Base-by-base conservation (phyloP, 495 filamentous ascomycete species). In the Parathielavia hyrcaniae region DNA sequence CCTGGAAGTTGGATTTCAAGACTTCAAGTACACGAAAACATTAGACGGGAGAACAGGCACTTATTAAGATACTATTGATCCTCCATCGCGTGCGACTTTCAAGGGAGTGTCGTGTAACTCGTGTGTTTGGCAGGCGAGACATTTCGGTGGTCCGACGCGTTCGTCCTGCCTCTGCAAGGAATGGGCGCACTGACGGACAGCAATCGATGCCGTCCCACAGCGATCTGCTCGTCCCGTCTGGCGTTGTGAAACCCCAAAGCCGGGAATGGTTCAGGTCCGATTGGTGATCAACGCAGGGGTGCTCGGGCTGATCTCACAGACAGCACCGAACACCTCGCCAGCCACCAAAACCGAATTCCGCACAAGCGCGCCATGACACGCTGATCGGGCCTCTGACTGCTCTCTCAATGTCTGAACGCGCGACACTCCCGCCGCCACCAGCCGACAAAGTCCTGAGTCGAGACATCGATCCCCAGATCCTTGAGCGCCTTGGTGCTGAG, bases 391-490 rank as follows among this genome's bases (percentile, higher is more conserved):
- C 34, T 16, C 16, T 26, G n/a, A n/a, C 32, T 19, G 3, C 7
- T 41, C 47, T 12, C 63, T 69, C 46, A 79, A 53, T 75, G 71
- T 47, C 77, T 66, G 48, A 77, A 81, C 17, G 80, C 79, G 50
- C 69, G 72, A 26, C 73, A 69, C 57, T 81, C 72, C 49, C 77
- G 67, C 61, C 74, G 72, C 91, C 91, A 97, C 91, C 91, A 97
- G 23, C 77, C 82, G 32, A 75, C 76, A 64, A 97, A 96, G 58
- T 91, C 80, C 67, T 85, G 78, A 0, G 89, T 90, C 19, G 76
- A 72, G 43, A 92, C 85, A 64, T 89, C 78, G 53, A 97, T 88
- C 0, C 84, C 90, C 53, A 96, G 64, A 17, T 91, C 83, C 68
- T 81, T 82, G 54, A 97, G 69, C 30, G 74, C 82, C 75, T 84